Evolutionary conservation across 345 rosid genomes (phyloP), one percentile per base, ranked within the genome.

Genomic region (Garcia nutans): DNA sequence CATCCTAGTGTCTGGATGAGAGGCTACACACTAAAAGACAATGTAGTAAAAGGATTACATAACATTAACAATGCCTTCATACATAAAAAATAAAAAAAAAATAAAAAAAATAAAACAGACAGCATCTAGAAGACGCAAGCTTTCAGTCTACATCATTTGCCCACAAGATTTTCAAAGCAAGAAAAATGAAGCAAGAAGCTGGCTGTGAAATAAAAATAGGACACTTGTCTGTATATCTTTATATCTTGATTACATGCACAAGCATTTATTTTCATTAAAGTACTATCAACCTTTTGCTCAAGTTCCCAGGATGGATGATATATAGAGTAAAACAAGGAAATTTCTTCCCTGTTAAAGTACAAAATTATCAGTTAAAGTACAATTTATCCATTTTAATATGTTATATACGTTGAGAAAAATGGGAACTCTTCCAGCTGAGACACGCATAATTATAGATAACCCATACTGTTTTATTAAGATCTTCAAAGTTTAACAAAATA

Each of bases 1-100:
- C 98, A 89, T 92, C 80, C 97, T 89, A 22, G 99, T 96, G 78
- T 96, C 98, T 2, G 97, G 89, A 78, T 96, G 99, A 79, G 99
- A 93, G 76, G 99, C 99, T 13, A 96, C 99, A 70, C 99, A 96
- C 99, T 96, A 91, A n/a, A 87, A 79, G 74, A 79, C 2, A 75
- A 79, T 44, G 63, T 28, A 1, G 2, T 47, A 75, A 55, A 74
- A 77, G 57, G 20, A 28, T 75, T 17, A 33, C 20, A 2, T 57
- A 19, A 54, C 15, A 71, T 82, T 63, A 80, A 72, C 24, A 71
- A 68, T 11, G 31, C 41, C 77, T 79, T 71, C 67, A 24, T 57
- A 58, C 68, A 0, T 37, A 1, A 2, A 37, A 37, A 37, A 37
- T 3, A n/a, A 64, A 74, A 28, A 50, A 31, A 58, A 61, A n/a